Base-by-base conservation (phyloP, 31 red algal species). In the Endocladia muricata region DNA sequence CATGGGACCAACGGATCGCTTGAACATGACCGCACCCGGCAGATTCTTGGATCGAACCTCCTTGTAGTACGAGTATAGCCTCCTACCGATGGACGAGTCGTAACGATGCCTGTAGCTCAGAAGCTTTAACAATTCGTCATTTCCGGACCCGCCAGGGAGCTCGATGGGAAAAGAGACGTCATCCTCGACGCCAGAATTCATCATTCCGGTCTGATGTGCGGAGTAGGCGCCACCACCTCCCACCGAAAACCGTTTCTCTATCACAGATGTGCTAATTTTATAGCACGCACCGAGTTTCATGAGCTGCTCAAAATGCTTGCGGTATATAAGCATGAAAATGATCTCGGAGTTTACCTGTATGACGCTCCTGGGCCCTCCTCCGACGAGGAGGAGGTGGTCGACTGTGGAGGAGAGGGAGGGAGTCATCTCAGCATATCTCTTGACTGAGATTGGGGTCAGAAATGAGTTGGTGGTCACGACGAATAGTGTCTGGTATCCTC, bases 321-420 rank as follows among this genome's bases (percentile, higher is more conserved):
- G 25, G 47, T 81, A 81, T 5, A 69, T 26, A 15, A 69, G 15
- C 61, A 69, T 48, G 38, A 81, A 81, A 23, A 68, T 38, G 1
- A 81, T 56, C 41, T 81, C 77, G 28, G 77, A 68, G 62, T 23
- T 81, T 41, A 57, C 43, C 2, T 81, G 77, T 30, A 81, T 81
- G 44, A 81, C 62, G 29, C 61, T 69, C 23, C 77, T 36, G 2
- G 77, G 77, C 2, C 77, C 77, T 1, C 77, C 77, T 21, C 77
- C 77, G 28, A 81, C 77, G 21, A 81, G 62, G 2, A 81, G 77
- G 40, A 55, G 42, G 55, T 74, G 44, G 19, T 49, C 44, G 44
- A 8, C 19, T 49, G 8, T n/a, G n/a, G n/a, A n/a, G n/a, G n/a
- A n/a, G n/a, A n/a, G n/a, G n/a, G n/a, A n/a, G n/a, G n/a, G n/a